Percentiles rank a stretch among this genome's conserved stretches.
Evolutionary conservation across 2,329 filamentous ascomycete species (phyloP).

Genomic region (Aspergillus costaricaensis): DNA sequence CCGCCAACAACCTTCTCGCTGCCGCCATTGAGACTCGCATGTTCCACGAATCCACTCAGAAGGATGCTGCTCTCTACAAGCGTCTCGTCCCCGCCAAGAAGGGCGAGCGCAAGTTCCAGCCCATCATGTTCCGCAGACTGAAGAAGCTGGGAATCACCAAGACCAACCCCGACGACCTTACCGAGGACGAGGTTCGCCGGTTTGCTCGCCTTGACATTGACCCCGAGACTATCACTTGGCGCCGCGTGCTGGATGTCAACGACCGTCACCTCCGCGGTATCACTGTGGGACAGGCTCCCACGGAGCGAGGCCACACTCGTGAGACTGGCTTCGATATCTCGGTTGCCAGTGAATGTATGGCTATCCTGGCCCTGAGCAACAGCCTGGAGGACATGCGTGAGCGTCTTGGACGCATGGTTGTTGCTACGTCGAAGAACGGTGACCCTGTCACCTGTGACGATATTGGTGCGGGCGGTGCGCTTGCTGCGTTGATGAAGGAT

Average conservation of each 20-base stretch:
- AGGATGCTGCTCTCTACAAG: conserved; percentile 82
- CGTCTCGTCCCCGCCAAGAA: conserved; percentile 88
- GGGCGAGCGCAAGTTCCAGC: conserved; percentile 80
- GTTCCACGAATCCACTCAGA: conserved; percentile 96
- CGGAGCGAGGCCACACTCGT: conserved; percentile 84
- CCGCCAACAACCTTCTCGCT: conserved; percentile 94
- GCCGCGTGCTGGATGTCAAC: conserved; percentile 93
- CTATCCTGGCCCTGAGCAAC: conserved; percentile 91
- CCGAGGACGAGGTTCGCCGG: conserved; percentile 79
- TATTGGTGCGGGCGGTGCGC: conserved; percentile 84
- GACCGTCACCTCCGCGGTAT: conserved; percentile 89
- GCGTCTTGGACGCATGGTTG: conserved; percentile 91
- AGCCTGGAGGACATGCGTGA: conserved; percentile 86
- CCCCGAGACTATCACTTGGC: conserved; percentile 95
- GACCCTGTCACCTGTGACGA: conserved; percentile 96
- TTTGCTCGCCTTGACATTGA: conserved; percentile 98
- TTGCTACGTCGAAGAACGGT: conserved; percentile 80
- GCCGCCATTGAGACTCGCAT: conserved; percentile 97
- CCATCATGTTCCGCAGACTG: conserved; percentile 87
- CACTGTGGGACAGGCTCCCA: conserved; percentile 82
- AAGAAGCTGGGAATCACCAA: conserved; percentile 97
- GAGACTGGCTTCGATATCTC: conserved; percentile 97
- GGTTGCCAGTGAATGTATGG: conserved; percentile 97
- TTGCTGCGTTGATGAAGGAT: conserved; percentile 95
- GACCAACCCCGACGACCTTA: conserved; percentile 88